Conservation (phyloP, 2,329 filamentous ascomycete genomes). For the Scedosporium apiospermum region DNA sequence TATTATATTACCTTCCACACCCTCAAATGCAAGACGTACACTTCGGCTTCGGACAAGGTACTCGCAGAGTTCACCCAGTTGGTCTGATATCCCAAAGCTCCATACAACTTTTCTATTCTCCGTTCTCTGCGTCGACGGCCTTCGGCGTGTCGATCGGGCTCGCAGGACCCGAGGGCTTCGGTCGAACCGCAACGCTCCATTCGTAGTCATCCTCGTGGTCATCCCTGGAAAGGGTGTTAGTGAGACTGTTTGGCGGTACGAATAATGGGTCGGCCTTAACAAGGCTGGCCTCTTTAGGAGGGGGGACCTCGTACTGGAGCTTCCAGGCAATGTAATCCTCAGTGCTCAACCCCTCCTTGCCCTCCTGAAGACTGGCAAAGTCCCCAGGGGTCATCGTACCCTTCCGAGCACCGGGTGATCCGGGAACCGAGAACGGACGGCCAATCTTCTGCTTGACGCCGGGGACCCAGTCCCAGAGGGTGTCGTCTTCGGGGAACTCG, state of each 20-base stretch:
- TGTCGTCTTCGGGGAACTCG: slow-evolving; percentile 72
- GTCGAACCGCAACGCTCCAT: slow-evolving; percentile 48
- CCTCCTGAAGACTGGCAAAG: slow-evolving; percentile 93
- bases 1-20: too few species aligned
- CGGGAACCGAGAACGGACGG: slow-evolving; percentile 85
- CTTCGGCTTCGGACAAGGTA: too few species aligned
- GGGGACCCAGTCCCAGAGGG: slow-evolving; percentile 84
- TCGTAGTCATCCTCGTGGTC: slow-evolving; percentile 74
- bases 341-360: slow-evolving; percentile 82
- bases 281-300: neutral
- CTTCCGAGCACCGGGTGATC: slow-evolving; percentile 78
- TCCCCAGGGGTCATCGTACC: slow-evolving; percentile 99
- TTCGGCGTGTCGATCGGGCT: slow-evolving; percentile 10
- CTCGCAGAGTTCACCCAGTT: too few species aligned
- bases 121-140: neutral
- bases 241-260: neutral
- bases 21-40: too few species aligned
- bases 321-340: slow-evolving; percentile 99
- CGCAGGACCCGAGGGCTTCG: slow-evolving; percentile 27
- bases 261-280: too few species aligned
- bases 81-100: neutral
- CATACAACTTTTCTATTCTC: neutral
- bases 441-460: slow-evolving; percentile 93
- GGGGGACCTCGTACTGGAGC: slow-evolving; percentile 65
- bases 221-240: slow-evolving; percentile 47